Evolutionary conservation across 2,329 filamentous ascomycete genomes (phyloP), one percentile per base, ranked within the genome.

Genomic region (Aspergillus novoparasiticus): DNA sequence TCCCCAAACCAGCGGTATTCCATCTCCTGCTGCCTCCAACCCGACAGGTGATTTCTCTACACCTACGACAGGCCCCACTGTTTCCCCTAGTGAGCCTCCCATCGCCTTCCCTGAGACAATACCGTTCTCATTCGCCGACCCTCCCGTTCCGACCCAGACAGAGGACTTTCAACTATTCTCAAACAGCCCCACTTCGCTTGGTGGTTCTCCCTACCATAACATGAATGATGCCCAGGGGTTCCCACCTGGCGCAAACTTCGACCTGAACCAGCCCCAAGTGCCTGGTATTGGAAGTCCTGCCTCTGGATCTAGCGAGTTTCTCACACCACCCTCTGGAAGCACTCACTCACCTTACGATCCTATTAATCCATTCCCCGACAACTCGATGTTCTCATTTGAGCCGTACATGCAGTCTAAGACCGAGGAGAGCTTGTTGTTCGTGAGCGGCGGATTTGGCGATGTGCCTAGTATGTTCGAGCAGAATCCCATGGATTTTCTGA

Each of bases 1-100:
- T 28, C 88, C 89, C 41, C 82, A 85, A 67, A 84, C 89, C 12
- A 85, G 85, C 61, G 85, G 84, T 70, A 80, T 90, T 1, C 88
- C 88, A 34, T 90, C 90, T 12, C 86, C 85, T 41, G 86, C 85
- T 41, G 86, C 84, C 69, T 82, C 87, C 60, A 76, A 84, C 72
- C 48, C 56, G 6, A 85, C 83, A 61, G 83, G 85, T 57, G 78
- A 81, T 23, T 79, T 84, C 41, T 82, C 85, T 28, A 90, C 89
- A 39, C 73, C 78, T 72, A 60, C 69, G 10, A 74, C 69, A 36
- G 74, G 72, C 3, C 67, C 69, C 16, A 69, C 69, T 26, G 67
- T 71, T 5, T 76, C 75, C 14, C 73, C 76, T 16, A 70, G 59
- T 30, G 66, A 64, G 36, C 53, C 66, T 34, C 50, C 60, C 10